Evolutionary conservation across 768 basidiomycete species (phyloP).

Genomic region (Pulveroboletus sp.): DNA sequence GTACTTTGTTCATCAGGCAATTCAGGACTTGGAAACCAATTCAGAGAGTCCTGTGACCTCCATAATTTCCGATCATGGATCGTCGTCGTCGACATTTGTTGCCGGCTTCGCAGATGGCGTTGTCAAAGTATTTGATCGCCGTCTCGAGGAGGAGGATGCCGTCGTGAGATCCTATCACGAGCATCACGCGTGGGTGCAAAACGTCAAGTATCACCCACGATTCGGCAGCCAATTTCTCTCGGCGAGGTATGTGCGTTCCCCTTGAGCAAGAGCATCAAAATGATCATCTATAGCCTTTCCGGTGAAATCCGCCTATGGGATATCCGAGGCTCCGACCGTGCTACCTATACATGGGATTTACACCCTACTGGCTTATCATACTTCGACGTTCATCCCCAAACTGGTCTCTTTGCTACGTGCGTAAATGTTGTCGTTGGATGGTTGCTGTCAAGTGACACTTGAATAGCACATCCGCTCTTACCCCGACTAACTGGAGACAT

Average conservation of each 20-base stretch:
- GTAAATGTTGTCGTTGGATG: slow-evolving; percentile 25
- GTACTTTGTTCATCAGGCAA: background rate
- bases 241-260: slow-evolving; percentile 57
- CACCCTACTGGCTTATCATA: slow-evolving; percentile 71
- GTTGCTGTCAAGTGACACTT: slow-evolving; percentile 4
- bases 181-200: slow-evolving; percentile 88
- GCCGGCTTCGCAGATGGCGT: slow-evolving; percentile 92
- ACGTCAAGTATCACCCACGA: slow-evolving; percentile 78
- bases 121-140: slow-evolving; percentile 86
- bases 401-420: slow-evolving; percentile 83
- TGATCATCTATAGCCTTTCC: slow-evolving; percentile 53
- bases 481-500: slow-evolving; percentile 55
- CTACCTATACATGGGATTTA: slow-evolving; percentile 58
- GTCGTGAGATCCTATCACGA: slow-evolving; percentile 73
- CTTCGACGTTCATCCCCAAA: slow-evolving; percentile 81
- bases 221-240: slow-evolving; percentile 70
- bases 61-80: slow-evolving; percentile 70
- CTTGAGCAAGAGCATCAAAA: background rate
- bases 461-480: slow-evolving; percentile 55
- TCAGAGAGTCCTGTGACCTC: slow-evolving; percentile 88
- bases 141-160: slow-evolving; percentile 78
- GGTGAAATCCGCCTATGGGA: slow-evolving; percentile 94
- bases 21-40: slow-evolving; percentile 83
- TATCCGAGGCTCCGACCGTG: slow-evolving; percentile 56
- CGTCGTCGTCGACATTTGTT: slow-evolving; percentile 74